Percentiles rank a stretch among this genome's conserved stretches.
These are phyloP conservation scores for Phragmites australis DNA, from an alignment of 176 grass and related monocot species.

Conservation along the genomic window DNA sequence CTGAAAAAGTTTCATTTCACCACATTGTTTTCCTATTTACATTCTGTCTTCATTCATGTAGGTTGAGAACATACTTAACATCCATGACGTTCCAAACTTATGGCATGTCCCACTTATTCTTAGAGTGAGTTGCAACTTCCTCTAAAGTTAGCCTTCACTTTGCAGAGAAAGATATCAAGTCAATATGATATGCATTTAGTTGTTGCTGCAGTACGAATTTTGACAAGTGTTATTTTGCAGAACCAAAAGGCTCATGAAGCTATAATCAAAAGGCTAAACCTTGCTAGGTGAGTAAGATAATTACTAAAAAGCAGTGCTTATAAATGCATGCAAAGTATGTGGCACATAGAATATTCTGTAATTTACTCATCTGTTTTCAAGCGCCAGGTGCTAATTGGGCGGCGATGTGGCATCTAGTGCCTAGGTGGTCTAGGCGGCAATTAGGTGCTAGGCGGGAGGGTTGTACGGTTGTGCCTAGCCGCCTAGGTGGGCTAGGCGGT, in stretches of 20 bases:
- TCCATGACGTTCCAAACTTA: constrained; percentile 96
- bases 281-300: constrained; percentile 56
- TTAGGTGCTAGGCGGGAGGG: not conserved
- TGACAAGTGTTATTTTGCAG: constrained; percentile 52
- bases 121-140: constrained; percentile 64
- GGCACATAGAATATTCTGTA: not conserved
- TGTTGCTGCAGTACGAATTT: not conserved
- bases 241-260: constrained; percentile 91
- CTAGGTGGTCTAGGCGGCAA: not conserved
- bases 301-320: constrained; percentile 23
- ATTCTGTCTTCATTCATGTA: constrained; percentile 41
- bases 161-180: not conserved
- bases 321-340: constrained; percentile 5
- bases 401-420: not conserved
- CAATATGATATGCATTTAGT: not conserved
- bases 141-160: constrained; percentile 16
- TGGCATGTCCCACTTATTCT: constrained; percentile 97
- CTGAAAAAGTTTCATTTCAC: not conserved
- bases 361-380: not conserved
- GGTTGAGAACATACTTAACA: constrained; percentile 95
- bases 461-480: not conserved
- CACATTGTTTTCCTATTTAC: constrained; percentile 21
- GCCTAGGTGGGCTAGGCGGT: not conserved
- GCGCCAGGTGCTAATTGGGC: not conserved
- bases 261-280: constrained; percentile 91